phyloP scores from a whole-genome alignment of 345 rosid species.

The Acer saccharum region DNA sequence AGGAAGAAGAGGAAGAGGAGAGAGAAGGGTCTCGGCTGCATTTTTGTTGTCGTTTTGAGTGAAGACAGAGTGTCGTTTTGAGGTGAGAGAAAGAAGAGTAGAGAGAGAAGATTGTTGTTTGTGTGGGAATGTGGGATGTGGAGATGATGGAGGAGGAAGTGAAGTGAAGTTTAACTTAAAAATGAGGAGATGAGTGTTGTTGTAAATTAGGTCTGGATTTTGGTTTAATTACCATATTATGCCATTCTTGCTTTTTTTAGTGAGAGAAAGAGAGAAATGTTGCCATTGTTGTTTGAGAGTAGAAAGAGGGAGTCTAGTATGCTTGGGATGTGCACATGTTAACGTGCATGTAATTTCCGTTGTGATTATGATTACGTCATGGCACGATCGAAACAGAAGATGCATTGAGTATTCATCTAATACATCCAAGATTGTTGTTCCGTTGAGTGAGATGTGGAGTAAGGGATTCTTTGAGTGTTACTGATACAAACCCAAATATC shows the following conservation, averaged over 20 bases:
- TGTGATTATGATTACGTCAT: too few relatives aligned
- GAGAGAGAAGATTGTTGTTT: background rate
- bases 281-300: too few relatives aligned
- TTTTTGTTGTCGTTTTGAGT: conserved; percentile 23
- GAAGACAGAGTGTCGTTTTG: background rate
- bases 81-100: background rate
- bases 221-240: conserved; percentile 18
- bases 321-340: too few relatives aligned
- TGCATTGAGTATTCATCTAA: too few relatives aligned
- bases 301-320: too few relatives aligned
- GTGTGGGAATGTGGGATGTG: background rate
- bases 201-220: conserved; percentile 8
- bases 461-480: background rate
- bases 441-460: too few relatives aligned
- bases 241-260: conserved; percentile 15
- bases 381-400: too few relatives aligned
- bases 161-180: background rate
- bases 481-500: too few relatives aligned
- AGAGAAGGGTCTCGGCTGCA: conserved; percentile 28
- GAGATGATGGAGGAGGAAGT: background rate
- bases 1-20: conserved; percentile 31
- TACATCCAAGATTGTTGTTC: too few relatives aligned
- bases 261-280: too few relatives aligned
- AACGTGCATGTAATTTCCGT: too few relatives aligned
- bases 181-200: background rate